A percentile compares a stretch with the other conserved stretches of the same genome.
Conservation (phyloP, 805 yeast genomes). For the Saccharomycopsis fibuligera region DNA sequence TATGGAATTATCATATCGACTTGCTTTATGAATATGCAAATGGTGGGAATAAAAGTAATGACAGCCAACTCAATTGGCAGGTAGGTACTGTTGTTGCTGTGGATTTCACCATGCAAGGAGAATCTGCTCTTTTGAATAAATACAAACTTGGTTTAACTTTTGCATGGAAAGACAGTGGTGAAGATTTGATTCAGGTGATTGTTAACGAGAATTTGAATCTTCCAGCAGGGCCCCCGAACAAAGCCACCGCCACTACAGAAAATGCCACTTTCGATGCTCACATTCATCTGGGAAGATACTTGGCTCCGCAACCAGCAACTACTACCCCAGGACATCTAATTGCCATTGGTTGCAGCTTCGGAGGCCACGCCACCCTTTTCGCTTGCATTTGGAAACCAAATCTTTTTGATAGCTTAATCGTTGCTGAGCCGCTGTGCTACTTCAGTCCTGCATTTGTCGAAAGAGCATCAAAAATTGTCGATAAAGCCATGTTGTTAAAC, state of each 20-base stretch:
- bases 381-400: slow-evolving; percentile 46
- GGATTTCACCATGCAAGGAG: slow-evolving; percentile 65
- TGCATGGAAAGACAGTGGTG: slow-evolving; percentile 66
- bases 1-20: slow-evolving; percentile 55
- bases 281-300: too few species aligned
- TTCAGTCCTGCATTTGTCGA: too few species aligned
- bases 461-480: too few species aligned
- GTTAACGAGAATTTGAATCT: slow-evolving; percentile 30
- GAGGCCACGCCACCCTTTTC: slow-evolving; percentile 49
- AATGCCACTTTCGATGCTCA: too few species aligned
- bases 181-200: slow-evolving; percentile 45
- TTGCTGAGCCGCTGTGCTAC: slow-evolving; percentile 63
- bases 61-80: too few species aligned
- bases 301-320: too few species aligned
- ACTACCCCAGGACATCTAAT: too few species aligned
- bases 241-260: too few species aligned
- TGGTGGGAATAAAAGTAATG: too few species aligned
- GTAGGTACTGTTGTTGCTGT: slow-evolving; percentile 42
- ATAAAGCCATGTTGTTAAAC: too few species aligned
- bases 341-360: slow-evolving; percentile 68
- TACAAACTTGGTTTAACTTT: slow-evolving; percentile 48
- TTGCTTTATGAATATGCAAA: slow-evolving; percentile 34
- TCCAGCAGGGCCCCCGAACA: slow-evolving; percentile 24
- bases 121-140: slow-evolving; percentile 51
- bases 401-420: slow-evolving; percentile 47